Conservation (phyloP, 1,139 yeast species). For the Saccharomycopsis crataegensis region DNA sequence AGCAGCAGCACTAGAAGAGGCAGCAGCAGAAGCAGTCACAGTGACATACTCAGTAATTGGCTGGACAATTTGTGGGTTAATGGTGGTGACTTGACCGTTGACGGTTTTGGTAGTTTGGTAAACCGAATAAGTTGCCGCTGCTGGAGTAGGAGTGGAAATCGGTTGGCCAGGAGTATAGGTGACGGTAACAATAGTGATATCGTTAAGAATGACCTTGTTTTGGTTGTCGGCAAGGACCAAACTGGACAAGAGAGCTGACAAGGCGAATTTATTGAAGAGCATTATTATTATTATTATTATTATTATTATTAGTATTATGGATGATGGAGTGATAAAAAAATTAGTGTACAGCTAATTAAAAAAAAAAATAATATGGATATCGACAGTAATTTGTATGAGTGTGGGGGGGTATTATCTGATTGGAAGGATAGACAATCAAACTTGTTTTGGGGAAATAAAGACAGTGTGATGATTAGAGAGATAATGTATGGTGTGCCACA, state of each 20-base stretch:
- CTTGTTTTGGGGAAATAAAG: too few species aligned
- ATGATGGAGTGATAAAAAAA: neutral
- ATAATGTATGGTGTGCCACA: too few species aligned
- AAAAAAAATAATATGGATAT: too few species aligned
- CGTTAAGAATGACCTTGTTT: constrained; percentile 16
- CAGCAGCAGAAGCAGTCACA: constrained; percentile 10
- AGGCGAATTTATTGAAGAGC: neutral
- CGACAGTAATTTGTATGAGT: too few species aligned
- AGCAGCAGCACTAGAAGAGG: neutral
- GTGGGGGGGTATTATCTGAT: too few species aligned
- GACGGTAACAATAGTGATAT: constrained; percentile 14
- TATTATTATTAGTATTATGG: too few species aligned
- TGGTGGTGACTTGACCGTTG: neutral
- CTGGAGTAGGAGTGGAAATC: constrained; percentile 13
- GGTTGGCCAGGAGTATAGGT: constrained; percentile 19
- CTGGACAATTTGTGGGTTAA: constrained; percentile 15
- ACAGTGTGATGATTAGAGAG: too few species aligned
- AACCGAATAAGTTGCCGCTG: constrained; percentile 64
- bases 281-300: neutral
- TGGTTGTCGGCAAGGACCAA: neutral
- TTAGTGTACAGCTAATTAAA: too few species aligned
- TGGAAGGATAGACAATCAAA: too few species aligned
- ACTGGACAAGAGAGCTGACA: neutral
- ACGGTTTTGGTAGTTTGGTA: constrained; percentile 39
- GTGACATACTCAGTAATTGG: constrained; percentile 14